Base-by-base conservation (phyloP, 306 rosid species). In the Citrullus mucosospermus region DNA sequence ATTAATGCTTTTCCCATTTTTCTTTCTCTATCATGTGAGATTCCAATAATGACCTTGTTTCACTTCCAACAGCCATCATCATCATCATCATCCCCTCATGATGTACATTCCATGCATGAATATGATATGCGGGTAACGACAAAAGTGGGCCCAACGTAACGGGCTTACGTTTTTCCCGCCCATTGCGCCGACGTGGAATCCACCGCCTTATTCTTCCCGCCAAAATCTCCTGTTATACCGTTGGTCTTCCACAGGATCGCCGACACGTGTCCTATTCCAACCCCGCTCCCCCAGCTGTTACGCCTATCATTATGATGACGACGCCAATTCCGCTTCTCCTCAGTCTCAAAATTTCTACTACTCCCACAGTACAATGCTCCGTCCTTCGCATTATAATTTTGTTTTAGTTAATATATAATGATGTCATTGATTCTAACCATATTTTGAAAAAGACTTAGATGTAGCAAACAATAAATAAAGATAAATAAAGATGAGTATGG, bases 111-210 rank as follows among this genome's bases (percentile, higher is more conserved):
- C 75, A 68, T 68, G 50, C 74, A 68, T 39, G 74, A 9, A 38
- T 11, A 32, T 66, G 48, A 66, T 36, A 2, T 53, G 13, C 36
- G 7, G 34, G 2, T 65, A 32, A 65, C 28, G 46, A 36, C n/a
- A n/a, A 16, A 65, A 1, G 6, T 7, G 73, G 46, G 63, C 14
- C 22, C 73, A 7, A 8, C 12, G 55, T 2, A 22, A 7, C 54
- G 20, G 9, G 82, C 82, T 79, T 80, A 62, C 2, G 6, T 54
- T 88, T 83, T 28, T 60, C 91, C 85, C 89, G 91, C 89, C 81
- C 84, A 81, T 44, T 43, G 18, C 56, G 77, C 80, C 69, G 22
- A 79, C 79, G 87, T 84, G 90, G 81, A 14, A 28, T 66, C 84
- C 79, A 80, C 81, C 74, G 44, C 73, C 73, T 66, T 18, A 66